Conservation (phyloP, 495 filamentous ascomycete genomes). For the Bryoglossum gracile region DNA sequence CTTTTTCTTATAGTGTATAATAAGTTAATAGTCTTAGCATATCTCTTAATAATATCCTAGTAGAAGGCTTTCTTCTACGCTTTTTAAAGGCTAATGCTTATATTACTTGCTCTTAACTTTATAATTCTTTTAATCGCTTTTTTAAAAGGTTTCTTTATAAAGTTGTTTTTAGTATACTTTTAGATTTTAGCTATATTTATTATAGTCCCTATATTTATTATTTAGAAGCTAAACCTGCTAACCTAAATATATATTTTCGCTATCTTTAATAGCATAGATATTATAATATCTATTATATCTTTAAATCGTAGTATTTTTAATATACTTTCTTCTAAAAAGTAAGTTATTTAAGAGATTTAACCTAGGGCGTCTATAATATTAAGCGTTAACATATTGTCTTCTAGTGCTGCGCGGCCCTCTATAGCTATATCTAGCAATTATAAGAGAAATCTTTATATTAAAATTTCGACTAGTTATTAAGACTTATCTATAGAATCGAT, state of each 20-base stretch:
- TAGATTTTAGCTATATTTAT: not conserved
- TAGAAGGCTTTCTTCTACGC: not conserved
- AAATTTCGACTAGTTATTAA: conserved; percentile 3
- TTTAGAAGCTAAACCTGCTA: not conserved
- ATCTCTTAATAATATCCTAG: conserved; percentile 4
- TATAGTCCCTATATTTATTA: not conserved
- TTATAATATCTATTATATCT: not conserved
- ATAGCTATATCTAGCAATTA: not conserved
- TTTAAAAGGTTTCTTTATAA: conserved; percentile 4
- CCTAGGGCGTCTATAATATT: not conserved
- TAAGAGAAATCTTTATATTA: not conserved
- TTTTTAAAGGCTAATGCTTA: conserved; percentile 6
- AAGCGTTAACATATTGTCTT: conserved; percentile 7
- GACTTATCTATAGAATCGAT: not conserved
- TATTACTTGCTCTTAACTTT: not conserved
- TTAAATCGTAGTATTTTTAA: not conserved
- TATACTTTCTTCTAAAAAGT: not conserved
- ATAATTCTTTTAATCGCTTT: not conserved
- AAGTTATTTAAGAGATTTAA: not conserved
- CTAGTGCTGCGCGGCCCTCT: not conserved
- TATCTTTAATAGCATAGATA: not conserved
- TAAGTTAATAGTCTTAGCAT: not conserved
- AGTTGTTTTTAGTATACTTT: not conserved
- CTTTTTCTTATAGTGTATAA: not conserved
- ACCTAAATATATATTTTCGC: conserved; percentile 1